Percentiles rank a stretch among this genome's conserved stretches.
These are phyloP conservation scores for Mortierella sp. DNA, from an alignment of 371 early-diverging fungal species.

Conservation along the genomic window DNA sequence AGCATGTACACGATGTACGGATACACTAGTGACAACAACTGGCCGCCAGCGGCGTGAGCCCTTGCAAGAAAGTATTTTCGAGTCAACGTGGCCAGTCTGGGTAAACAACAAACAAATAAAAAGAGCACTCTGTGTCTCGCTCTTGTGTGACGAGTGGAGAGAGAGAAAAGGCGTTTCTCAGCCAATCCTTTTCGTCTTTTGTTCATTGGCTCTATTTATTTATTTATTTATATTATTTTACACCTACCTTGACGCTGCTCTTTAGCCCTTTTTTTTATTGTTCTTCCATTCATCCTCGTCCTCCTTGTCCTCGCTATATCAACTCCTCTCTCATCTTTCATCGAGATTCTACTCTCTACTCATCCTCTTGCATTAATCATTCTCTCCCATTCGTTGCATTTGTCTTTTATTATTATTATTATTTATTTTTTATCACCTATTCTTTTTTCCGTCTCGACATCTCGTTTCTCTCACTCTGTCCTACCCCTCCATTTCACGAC, in stretches of 20 bases:
- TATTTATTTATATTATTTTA: too few relatives aligned
- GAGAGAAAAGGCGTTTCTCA: too few relatives aligned
- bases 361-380: slow-evolving; percentile 5
- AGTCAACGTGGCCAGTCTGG: too few relatives aligned
- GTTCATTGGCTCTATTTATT: too few relatives aligned
- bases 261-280: background rate
- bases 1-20: slow-evolving; percentile 56
- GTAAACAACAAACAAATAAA: too few relatives aligned
- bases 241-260: background rate
- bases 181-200: too few relatives aligned
- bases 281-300: background rate
- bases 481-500: background rate
- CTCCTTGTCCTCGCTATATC: background rate
- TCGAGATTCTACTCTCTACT: background rate
- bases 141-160: too few relatives aligned
- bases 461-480: background rate
- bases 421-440: background rate
- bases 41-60: slow-evolving; percentile 45
- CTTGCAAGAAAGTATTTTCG: background rate
- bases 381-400: background rate
- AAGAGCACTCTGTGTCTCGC: too few relatives aligned
- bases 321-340: slow-evolving; percentile 1
- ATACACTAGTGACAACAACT: slow-evolving; percentile 54
- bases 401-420: background rate
- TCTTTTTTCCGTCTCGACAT: background rate